Percentiles rank a stretch among this genome's conserved stretches.
These are phyloP conservation scores for Fusarium sp. DNA, from an alignment of 2,329 filamentous ascomycete genomes.

Conservation along the genomic window DNA sequence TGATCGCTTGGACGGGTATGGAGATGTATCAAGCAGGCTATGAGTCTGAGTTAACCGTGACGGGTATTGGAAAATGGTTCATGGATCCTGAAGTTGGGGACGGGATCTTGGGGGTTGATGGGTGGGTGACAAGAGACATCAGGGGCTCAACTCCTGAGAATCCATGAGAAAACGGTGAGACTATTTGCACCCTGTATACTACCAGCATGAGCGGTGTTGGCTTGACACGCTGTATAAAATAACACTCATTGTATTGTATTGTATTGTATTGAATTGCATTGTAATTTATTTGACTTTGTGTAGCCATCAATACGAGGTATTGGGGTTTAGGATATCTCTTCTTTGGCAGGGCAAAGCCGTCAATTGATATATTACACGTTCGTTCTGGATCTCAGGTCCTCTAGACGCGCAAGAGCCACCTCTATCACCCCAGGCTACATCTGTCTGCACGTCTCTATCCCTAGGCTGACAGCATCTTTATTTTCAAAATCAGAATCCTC, in stretches of 20 bases:
- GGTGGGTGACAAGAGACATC: conserved; percentile 50
- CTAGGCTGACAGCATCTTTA: background rate
- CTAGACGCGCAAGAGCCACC: conserved; percentile 13
- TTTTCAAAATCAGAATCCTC: conserved; percentile 1
- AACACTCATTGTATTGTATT: conserved; percentile 10
- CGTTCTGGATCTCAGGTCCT: conserved; percentile 17
- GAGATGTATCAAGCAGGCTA: conserved; percentile 90
- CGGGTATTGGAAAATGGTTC: conserved; percentile 74
- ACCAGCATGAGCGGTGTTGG: background rate
- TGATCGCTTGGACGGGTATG: conserved; percentile 93
- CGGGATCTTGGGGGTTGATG: conserved; percentile 70
- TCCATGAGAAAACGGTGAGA: conserved; percentile 2
- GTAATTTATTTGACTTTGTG: conserved; percentile 8
- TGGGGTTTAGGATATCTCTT: conserved; percentile 3
- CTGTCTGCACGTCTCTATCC: conserved; percentile 3
- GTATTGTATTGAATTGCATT: conserved; percentile 27
- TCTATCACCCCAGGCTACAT: conserved; percentile 29
- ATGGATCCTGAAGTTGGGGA: conserved; percentile 68
- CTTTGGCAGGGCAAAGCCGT: conserved; percentile 40
- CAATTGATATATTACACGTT: conserved; percentile 42
- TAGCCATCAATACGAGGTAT: background rate
- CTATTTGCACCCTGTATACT: background rate
- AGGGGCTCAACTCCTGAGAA: background rate
- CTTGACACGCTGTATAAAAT: background rate
- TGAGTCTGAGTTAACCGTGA: conserved; percentile 66